Base-by-base conservation (phyloP, 2,329 filamentous ascomycete species). In the Cordyceps militaris region DNA sequence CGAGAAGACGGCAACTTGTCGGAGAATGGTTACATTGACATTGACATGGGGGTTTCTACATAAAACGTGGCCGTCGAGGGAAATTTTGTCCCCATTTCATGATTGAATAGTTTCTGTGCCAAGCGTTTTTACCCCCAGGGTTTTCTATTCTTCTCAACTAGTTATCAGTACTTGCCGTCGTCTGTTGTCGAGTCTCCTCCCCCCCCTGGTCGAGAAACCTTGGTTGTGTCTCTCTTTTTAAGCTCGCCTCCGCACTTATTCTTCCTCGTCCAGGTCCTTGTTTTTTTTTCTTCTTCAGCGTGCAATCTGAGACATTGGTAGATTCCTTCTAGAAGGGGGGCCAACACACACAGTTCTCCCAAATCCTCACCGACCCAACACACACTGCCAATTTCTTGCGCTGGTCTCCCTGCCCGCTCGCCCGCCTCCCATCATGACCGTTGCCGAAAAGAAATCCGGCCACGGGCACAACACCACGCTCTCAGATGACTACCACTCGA, bases 231-330 rank as follows among this genome's bases (percentile, higher is more conserved):
- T 28, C 21, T 28, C 24, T 46, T n/a, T 38, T 47, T 40, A 44
- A 28, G 21, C 42, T 55, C 42, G 43, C 43, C 52, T 55, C 52
- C 52, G 52, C 51, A 26, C 42, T 55, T 30, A 16, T 8, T 42
- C 38, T 32, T 32, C 11, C 30, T 32, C 11, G 6, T 32, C 11
- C 30, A 6, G 30, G 6, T 32, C 11, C 30, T 42, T 13, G 34
- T 42, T n/a, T 34, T 38, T 26, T 48, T 38, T 26, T 38, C 6
- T 52, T 52, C 43, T 55, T 47, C 43, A 38, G 52, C 52, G 38
- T 16, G 9, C 19, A 19, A 26, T 28, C 21, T 47, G 42, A 55
- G 52, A 55, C 52, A 55, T 55, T 55, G 52, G 42, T 28, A 23
- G 7, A 21, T 44, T 38, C 6, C 52, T 55, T 54, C 51, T 30